Evolutionary conservation across 768 basidiomycete species (phyloP).

Genomic region (Termitomyces sp.): DNA sequence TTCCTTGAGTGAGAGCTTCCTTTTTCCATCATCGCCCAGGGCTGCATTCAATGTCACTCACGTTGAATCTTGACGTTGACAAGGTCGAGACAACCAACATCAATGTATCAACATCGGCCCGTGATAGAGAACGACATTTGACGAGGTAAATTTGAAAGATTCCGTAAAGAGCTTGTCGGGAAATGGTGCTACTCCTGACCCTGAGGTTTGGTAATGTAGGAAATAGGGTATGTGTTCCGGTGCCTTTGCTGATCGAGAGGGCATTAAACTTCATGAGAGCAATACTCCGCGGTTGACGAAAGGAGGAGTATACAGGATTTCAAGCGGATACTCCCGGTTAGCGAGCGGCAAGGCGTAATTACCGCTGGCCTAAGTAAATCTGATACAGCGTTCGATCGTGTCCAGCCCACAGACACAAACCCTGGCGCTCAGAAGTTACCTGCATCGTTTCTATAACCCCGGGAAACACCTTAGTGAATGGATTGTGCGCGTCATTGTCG

Average conservation of each 20-base stretch:
- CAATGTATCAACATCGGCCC: not conserved
- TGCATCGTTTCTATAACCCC: conserved; percentile 43
- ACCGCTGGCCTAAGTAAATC: conserved; percentile 31
- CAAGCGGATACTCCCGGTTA: too few relatives aligned
- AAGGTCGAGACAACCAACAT: not conserved
- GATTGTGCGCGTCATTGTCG: conserved; percentile 14
- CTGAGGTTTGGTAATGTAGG: not conserved
- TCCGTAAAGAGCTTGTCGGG: not conserved
- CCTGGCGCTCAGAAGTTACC: conserved; percentile 34
- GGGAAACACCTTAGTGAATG: conserved; percentile 28
- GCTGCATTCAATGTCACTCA: not conserved
- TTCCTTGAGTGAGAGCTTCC: not conserved
- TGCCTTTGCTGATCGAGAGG: not conserved
- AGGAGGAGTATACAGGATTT: not conserved
- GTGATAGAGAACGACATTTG: not conserved
- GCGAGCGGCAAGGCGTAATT: not conserved
- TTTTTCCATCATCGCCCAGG: not conserved
- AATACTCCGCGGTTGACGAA: not conserved
- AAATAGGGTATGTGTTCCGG: not conserved
- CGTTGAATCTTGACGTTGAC: not conserved
- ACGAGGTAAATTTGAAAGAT: not conserved
- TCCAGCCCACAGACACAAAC: conserved; percentile 48
- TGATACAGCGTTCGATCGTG: conserved; percentile 31
- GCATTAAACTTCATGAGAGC: too few relatives aligned
- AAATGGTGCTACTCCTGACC: not conserved